phyloP scores from a whole-genome alignment of 352 stramenopile genomes.

The Hyaloperonospora arabidopsidis region DNA sequence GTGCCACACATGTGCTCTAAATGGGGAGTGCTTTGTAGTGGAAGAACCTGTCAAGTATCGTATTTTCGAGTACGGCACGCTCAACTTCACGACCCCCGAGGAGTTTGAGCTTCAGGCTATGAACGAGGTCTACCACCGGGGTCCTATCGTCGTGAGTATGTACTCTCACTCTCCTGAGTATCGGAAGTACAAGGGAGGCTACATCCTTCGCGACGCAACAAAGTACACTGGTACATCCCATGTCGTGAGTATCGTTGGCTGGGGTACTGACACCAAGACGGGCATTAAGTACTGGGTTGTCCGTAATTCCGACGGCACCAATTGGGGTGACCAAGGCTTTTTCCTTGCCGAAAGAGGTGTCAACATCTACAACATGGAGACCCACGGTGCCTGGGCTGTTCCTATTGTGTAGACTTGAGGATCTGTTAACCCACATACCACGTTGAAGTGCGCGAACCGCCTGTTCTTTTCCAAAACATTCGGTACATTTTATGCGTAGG shows the following conservation, averaged over 20 bases:
- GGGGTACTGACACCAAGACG: constrained; percentile 73
- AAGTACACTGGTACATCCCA: constrained; percentile 77
- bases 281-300: constrained; percentile 94
- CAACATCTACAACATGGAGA: constrained; percentile 78
- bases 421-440: too few relatives aligned
- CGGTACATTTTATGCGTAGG: too few relatives aligned
- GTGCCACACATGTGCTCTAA: constrained; percentile 56
- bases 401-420: constrained; percentile 37
- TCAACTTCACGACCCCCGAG: constrained; percentile 55
- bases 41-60: constrained; percentile 56
- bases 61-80: constrained; percentile 66
- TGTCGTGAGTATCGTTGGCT: constrained; percentile 93
- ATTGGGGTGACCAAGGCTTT: constrained; percentile 68
- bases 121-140: constrained; percentile 94
- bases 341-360: constrained; percentile 60
- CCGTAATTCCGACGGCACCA: constrained; percentile 86
- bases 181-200: constrained; percentile 86
- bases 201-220: constrained; percentile 82
- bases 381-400: constrained; percentile 62
- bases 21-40: constrained; percentile 50
- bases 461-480: too few relatives aligned
- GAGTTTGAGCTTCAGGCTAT: constrained; percentile 81
- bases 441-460: too few relatives aligned
- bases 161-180: constrained; percentile 69
- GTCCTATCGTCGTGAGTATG: constrained; percentile 91